Conservation (phyloP, 805 yeast species). For the Cyberlindnera nakhonratchasimensis region DNA sequence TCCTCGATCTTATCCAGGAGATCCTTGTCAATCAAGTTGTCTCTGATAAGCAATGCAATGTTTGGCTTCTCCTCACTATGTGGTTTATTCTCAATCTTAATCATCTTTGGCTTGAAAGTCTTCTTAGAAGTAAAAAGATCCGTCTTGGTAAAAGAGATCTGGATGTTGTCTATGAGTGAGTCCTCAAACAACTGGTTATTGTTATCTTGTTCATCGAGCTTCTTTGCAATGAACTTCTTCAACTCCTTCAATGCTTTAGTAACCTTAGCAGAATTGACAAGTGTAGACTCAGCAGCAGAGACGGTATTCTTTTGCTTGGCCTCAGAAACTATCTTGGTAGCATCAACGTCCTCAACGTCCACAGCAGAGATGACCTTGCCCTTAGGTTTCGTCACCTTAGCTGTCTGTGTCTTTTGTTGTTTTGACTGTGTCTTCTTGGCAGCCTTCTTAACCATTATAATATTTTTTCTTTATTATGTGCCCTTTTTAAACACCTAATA, state of each 20-base stretch:
- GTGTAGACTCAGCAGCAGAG: conserved; percentile 3
- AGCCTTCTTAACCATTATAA: conserved; percentile 17
- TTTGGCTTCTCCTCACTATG: conserved; percentile 37
- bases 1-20: conserved; percentile 27
- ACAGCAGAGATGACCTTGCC: conserved; percentile 29
- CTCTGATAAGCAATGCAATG: conserved; percentile 69
- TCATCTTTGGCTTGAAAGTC: conserved; percentile 35
- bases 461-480: neutral
- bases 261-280: conserved; percentile 33
- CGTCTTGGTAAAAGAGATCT: conserved; percentile 61
- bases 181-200: conserved; percentile 57
- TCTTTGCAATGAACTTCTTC: conserved; percentile 47
- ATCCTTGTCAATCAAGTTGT: conserved; percentile 41
- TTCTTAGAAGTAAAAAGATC: conserved; percentile 58
- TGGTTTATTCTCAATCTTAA: conserved; percentile 40
- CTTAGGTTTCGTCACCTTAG: conserved; percentile 24
- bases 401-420: neutral
- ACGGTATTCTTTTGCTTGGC: conserved; percentile 5
- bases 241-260: conserved; percentile 62
- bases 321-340: conserved; percentile 8
- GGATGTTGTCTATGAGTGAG: conserved; percentile 43
- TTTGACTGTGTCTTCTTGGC: conserved; percentile 17
- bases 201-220: conserved; percentile 32
- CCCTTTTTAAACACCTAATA: neutral
- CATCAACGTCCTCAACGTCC: conserved; percentile 19